A percentile compares a stretch with the other conserved stretches of the same genome.
Evolutionary conservation across 495 filamentous ascomycete species (phyloP).

Genomic region (Neurospora hispaniola): DNA sequence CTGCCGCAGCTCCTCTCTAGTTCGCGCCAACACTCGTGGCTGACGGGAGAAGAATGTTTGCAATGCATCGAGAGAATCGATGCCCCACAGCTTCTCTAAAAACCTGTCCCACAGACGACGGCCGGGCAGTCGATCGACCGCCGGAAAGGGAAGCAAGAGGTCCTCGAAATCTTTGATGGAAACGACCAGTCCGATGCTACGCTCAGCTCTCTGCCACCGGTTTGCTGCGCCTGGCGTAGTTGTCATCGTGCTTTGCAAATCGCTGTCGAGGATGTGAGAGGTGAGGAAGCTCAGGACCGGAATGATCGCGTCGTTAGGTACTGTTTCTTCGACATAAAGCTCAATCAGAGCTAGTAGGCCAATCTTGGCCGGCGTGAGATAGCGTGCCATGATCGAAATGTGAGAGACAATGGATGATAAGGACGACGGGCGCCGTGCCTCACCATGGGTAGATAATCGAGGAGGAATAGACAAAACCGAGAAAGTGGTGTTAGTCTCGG

Average conservation of each 20-base stretch:
- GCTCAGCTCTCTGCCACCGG: conserved; percentile 30
- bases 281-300: conserved; percentile 80
- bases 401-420: neutral
- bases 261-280: conserved; percentile 52
- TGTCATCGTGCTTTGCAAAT: conserved; percentile 7
- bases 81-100: conserved; percentile 70
- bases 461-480: neutral
- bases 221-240: conserved; percentile 7
- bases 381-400: conserved; percentile 51
- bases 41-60: conserved; percentile 59
- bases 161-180: conserved; percentile 59
- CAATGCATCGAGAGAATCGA: conserved; percentile 69
- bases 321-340: conserved; percentile 63
- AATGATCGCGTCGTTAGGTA: conserved; percentile 67
- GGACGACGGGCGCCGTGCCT: neutral
- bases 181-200: conserved; percentile 40
- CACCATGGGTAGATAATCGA: neutral
- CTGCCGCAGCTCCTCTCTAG: conserved; percentile 42
- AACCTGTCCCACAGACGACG: conserved; percentile 77
- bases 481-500: neutral
- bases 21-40: conserved; percentile 47
- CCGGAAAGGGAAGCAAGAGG: conserved; percentile 43
- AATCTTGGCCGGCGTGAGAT: conserved; percentile 77
- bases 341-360: conserved; percentile 69
- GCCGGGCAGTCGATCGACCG: conserved; percentile 60